Evolutionary conservation across 768 basidiomycete species (phyloP), one percentile per base, ranked within the genome.

Genomic region (Strobilomyces confusus): DNA sequence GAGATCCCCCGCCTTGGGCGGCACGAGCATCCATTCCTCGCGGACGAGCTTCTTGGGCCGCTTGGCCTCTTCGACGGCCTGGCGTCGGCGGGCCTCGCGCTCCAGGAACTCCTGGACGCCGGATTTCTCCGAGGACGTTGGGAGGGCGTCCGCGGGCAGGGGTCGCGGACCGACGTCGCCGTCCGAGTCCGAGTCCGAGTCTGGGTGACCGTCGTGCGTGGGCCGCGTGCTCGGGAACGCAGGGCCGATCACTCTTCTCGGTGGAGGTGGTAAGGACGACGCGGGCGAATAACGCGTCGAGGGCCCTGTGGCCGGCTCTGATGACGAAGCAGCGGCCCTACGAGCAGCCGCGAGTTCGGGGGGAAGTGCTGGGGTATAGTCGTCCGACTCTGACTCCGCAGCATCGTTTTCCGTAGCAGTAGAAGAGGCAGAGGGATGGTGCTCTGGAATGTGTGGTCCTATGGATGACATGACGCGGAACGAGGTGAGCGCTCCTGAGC

Each of bases 1-100:
- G 13, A 95, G 69, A 56, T 89, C 89, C 2, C 89, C 85, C 1
- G 84, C 81, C 19, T 86, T 83, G 0, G 97, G 95, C 2, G 95
- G 95, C 1, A 89, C 87, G 42, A 98, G 78, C 97, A 99, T 99
- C 97, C 97, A 99, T 68, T 95, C 94, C 19, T 98, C 92, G 40
- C 97, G 83, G 68, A 92, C 75, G 36, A 83, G 73, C 36, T 80
- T 79, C 68, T 92, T 93, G 12, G 89, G 89, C 61, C 87, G 86
- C 12, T 77, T 72, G 2, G 85, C 87, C 75, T 89, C 92, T 82
- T 92, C 88, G 30, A 84, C 74, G 54, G 83, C 75, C 61, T 88
- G 84, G 51, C 80, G 73, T 57, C 89, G 75, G 54, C 85, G 80
- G 63, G 89, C 89, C 69, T 99, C 95, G 49, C 81, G 77, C 65